Evolutionary conservation across 2,329 filamentous ascomycete species (phyloP).

Genomic region (Sclerotinia borealis): DNA sequence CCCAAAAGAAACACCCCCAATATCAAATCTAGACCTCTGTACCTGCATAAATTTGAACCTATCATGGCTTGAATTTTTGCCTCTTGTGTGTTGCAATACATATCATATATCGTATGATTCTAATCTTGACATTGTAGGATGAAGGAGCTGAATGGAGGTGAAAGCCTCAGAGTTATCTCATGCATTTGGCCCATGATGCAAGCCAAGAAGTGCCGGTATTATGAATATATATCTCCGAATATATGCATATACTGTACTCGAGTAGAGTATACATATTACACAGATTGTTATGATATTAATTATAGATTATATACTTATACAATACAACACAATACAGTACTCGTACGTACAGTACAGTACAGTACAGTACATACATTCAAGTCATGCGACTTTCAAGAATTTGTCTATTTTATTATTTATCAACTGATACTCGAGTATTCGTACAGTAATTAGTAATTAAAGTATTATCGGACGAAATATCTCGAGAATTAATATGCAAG

Average conservation of each 20-base stretch:
- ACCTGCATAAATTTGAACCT: not conserved
- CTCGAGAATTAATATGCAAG: conserved; percentile 7
- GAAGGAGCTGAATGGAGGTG: not conserved
- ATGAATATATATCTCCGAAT: not conserved
- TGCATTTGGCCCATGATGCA: not conserved
- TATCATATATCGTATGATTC: not conserved
- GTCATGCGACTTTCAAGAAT: conserved; percentile 8
- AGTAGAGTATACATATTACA: too few relatives aligned
- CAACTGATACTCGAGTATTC: not conserved
- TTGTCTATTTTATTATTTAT: not conserved
- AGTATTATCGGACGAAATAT: conserved; percentile 7
- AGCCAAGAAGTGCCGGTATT: not conserved
- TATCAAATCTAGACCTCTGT: not conserved
- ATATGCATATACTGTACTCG: too few relatives aligned
- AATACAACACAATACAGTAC: too few relatives aligned
- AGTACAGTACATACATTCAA: not conserved
- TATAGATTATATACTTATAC: too few relatives aligned
- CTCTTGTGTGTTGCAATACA: not conserved
- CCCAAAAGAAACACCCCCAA: too few relatives aligned
- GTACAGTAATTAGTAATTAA: too few relatives aligned
- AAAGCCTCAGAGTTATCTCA: not conserved
- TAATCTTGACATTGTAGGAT: not conserved
- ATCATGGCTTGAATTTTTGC: not conserved
- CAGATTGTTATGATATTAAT: not conserved
- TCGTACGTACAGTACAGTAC: not conserved